Conservation (phyloP, 2,329 filamentous ascomycete genomes). For the Teratosphaeria epicoccoides region DNA sequence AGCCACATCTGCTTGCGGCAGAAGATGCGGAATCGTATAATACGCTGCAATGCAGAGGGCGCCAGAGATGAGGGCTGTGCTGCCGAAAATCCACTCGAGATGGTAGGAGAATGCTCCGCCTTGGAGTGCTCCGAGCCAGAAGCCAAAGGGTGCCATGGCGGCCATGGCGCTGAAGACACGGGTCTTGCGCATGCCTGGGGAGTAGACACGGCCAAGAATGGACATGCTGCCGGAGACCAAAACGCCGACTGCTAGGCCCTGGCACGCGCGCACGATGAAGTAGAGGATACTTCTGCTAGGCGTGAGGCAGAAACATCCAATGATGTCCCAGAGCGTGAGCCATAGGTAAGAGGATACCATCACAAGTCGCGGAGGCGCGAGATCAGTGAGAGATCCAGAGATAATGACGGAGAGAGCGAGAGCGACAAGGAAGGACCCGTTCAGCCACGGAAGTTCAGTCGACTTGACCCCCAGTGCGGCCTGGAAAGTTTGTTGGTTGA, state of each 20-base stretch:
- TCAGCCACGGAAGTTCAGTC: constrained; percentile 33
- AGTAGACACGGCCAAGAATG: constrained; percentile 30
- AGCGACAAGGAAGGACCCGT: constrained; percentile 33
- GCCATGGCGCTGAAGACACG: constrained; percentile 29
- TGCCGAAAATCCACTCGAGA: constrained; percentile 36
- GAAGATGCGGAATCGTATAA: constrained; percentile 31
- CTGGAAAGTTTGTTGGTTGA: constrained; percentile 30
- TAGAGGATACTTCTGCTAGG: constrained; percentile 27
- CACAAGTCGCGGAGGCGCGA: constrained; percentile 31
- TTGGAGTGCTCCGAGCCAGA: constrained; percentile 30
- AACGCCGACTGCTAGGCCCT: constrained; percentile 27
- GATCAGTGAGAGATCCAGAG: constrained; percentile 30
- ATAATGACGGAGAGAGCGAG: constrained; percentile 34
- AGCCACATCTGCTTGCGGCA: constrained; percentile 20
- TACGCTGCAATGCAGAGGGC: constrained; percentile 30
- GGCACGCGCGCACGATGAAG: constrained; percentile 30
- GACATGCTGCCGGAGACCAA: constrained; percentile 29
- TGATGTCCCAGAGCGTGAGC: constrained; percentile 32
- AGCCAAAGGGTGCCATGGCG: constrained; percentile 27
- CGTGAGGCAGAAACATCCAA: constrained; percentile 28
- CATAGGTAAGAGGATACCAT: constrained; percentile 36
- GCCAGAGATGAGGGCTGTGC: constrained; percentile 31
- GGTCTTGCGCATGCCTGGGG: constrained; percentile 29
- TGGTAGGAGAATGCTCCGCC: constrained; percentile 32
- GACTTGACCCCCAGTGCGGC: constrained; percentile 30